Evolutionary conservation across 768 basidiomycete genomes (phyloP).

Genomic region (Pleurotus cornucopiae): DNA sequence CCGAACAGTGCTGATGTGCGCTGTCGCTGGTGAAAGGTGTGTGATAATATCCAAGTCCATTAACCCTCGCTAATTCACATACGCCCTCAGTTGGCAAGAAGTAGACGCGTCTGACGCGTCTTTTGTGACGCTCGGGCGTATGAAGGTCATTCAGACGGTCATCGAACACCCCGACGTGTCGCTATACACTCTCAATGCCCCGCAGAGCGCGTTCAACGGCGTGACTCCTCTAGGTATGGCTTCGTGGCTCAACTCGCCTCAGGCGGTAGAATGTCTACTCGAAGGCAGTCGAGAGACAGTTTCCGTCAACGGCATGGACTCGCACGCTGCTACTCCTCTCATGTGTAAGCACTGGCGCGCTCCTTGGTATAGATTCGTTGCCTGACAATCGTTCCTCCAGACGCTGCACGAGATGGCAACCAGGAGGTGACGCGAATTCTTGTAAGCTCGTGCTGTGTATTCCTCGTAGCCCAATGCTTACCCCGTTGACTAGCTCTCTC

Average conservation of each 20-base stretch:
- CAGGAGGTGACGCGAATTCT: conserved; percentile 62
- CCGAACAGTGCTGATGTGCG: conserved; percentile 62
- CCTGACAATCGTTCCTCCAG: conserved; percentile 30
- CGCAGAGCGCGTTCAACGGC: conserved; percentile 63
- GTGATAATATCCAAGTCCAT: conserved; percentile 17
- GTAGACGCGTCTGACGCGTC: conserved; percentile 70
- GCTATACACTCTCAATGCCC: conserved; percentile 70
- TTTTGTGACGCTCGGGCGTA: conserved; percentile 52
- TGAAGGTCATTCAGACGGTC: conserved; percentile 54
- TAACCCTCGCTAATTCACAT: neutral
- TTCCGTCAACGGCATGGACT: conserved; percentile 70
- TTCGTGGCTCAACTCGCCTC: conserved; percentile 67
- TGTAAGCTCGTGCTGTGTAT: conserved; percentile 34
- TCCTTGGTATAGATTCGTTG: conserved; percentile 10
- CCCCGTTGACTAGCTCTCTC: conserved; percentile 42
- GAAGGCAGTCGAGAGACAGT: conserved; percentile 58
- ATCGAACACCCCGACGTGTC: conserved; percentile 55
- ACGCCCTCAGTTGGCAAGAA: conserved; percentile 53
- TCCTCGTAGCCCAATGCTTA: conserved; percentile 8
- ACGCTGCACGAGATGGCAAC: conserved; percentile 73
- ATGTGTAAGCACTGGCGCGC: conserved; percentile 61
- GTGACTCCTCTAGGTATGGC: conserved; percentile 78
- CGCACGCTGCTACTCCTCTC: conserved; percentile 72
- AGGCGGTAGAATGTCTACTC: conserved; percentile 59
- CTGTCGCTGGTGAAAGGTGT: conserved; percentile 70